Evolutionary conservation across 352 stramenopile genomes (phyloP), one percentile per base, ranked within the genome.

Genomic region (Globisporangium okanoganense): DNA sequence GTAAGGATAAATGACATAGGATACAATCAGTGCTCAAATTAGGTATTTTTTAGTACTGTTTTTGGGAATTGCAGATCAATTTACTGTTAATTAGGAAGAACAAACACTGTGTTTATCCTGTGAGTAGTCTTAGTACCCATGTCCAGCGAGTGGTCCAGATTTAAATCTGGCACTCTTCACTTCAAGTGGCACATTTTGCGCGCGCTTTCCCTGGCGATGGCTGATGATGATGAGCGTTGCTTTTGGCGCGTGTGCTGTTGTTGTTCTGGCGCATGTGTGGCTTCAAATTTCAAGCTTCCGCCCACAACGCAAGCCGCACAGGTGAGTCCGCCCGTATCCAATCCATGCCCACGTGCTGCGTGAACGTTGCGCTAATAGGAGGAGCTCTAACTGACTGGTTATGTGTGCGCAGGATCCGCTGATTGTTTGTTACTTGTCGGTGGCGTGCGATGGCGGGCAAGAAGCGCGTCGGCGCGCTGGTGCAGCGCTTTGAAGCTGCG

Each of bases 401-500:
- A 9, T 41, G 27, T 9, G 25, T 22, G 25, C 29, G 49, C 49
- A 55, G 49, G n/a, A 27, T n/a, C 49, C 9, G 3, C 6, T 40
- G 27, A 29, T 22, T 53, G 16, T 24, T 48, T n/a, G n/a, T 58
- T 49, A 49, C 48, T 38, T 22, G 20, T 22, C 52, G 9, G 36
- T 14, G 25, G 18, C 52, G 33, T 27, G 27, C 54, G 40, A 60
- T 60, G 54, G 25, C 25, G 16, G 43, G 20, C n/a, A 40, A 43
- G n/a, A 31, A 20, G 38, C 53, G 56, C 18, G 40, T 65, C 33
- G 33, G 31, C 36, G 40, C 50, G 40, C 50, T 65, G n/a, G 43
- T 65, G 20, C 20, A 59, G 51, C 59, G 59, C 41, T 65, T 56
- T 22, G 59, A 61, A 29, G 31, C 59, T 9, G 51, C 48, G n/a